Percentiles rank a stretch among this genome's conserved stretches.
These are phyloP conservation scores for Cystobasidiopsis lactophilus DNA, from an alignment of 768 basidiomycete species.

Conservation along the genomic window DNA sequence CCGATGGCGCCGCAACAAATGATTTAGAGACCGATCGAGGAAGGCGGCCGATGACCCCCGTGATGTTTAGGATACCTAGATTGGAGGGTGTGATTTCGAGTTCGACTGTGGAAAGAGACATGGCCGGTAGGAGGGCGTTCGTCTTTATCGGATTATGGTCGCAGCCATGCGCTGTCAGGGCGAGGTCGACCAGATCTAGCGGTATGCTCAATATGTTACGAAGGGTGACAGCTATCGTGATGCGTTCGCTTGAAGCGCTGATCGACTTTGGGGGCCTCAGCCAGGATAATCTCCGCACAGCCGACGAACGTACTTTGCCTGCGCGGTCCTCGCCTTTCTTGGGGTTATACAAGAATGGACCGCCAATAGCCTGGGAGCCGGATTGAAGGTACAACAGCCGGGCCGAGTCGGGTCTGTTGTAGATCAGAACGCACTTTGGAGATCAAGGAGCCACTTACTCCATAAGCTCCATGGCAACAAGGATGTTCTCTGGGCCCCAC, in stretches of 20 bases:
- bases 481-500: conserved; percentile 56
- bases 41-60: conserved; percentile 58
- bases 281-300: background rate
- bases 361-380: conserved; percentile 52
- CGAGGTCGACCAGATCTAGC: conserved; percentile 37
- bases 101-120: conserved; percentile 47
- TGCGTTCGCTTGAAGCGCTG: conserved; percentile 56
- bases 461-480: conserved; percentile 53
- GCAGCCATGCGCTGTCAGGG: conserved; percentile 54
- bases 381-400: conserved; percentile 33
- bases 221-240: conserved; percentile 66
- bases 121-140: conserved; percentile 52
- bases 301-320: conserved; percentile 33
- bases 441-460: conserved; percentile 34
- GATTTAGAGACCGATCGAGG: conserved; percentile 47
- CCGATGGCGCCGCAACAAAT: conserved; percentile 52
- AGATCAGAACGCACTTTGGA: background rate
- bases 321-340: background rate
- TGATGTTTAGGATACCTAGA: conserved; percentile 45
- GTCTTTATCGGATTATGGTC: too few relatives aligned
- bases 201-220: conserved; percentile 84
- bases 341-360: background rate
- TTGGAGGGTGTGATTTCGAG: conserved; percentile 44
- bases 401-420: conserved; percentile 26
- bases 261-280: conserved; percentile 34